phyloP scores from a whole-genome alignment of 2,329 filamentous ascomycete genomes.

The Pyricularia grisea region DNA sequence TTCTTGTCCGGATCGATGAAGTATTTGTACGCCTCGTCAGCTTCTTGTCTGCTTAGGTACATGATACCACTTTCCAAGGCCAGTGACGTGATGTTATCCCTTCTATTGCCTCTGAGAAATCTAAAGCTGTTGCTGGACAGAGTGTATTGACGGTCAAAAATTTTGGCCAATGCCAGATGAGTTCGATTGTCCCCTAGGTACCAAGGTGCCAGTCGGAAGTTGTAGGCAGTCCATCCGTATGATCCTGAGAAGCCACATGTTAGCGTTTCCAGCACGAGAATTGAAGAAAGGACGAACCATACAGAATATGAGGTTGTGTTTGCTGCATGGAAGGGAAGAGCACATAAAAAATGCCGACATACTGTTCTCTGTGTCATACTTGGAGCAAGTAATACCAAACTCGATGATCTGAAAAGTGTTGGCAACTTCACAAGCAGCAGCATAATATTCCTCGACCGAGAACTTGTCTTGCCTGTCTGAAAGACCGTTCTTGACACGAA shows the following conservation, averaged over 20 bases:
- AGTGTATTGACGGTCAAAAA: slow-evolving; percentile 17
- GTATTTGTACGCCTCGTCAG: slow-evolving; percentile 7
- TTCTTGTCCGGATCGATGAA: slow-evolving; percentile 10
- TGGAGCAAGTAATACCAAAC: slow-evolving; percentile 25
- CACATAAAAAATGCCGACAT: not conserved
- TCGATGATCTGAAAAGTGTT: slow-evolving; percentile 23
- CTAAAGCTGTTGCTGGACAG: slow-evolving; percentile 18
- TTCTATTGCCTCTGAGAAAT: slow-evolving; percentile 15
- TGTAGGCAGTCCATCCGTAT: slow-evolving; percentile 19
- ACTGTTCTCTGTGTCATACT: slow-evolving; percentile 7
- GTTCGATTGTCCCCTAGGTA: slow-evolving; percentile 10
- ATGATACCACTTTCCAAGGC: slow-evolving; percentile 14
- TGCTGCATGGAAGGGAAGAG: not conserved
- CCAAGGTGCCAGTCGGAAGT: slow-evolving; percentile 20
- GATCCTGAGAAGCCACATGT: not conserved
- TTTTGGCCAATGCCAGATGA: slow-evolving; percentile 10
- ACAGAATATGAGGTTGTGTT: not conserved
- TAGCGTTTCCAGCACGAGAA: not conserved
- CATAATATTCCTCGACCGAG: slow-evolving; percentile 17
- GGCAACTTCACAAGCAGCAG: slow-evolving; percentile 17
- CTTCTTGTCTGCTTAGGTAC: slow-evolving; percentile 20
- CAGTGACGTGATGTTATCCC: not conserved
- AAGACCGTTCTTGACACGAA: slow-evolving; percentile 10
- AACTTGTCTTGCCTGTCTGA: not conserved
- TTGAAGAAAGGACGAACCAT: not conserved